Evolutionary conservation across 441 rosid species (phyloP), one percentile per base, ranked within the genome.

Genomic region (Syzygium syzygioides): DNA sequence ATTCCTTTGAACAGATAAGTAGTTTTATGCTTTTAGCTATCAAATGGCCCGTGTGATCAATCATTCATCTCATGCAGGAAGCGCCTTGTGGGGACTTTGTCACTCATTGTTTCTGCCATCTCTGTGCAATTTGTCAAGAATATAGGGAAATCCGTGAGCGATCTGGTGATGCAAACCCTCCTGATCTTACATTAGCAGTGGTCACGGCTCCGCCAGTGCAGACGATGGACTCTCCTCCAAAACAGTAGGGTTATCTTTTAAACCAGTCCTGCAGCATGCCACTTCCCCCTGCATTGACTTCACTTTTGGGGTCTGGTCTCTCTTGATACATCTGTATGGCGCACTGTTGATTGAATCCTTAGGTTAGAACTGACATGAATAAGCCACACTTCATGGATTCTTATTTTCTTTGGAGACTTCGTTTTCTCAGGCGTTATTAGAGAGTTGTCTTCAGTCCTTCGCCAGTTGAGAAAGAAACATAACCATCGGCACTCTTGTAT

Each of bases 91-190:
- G 96, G 55, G 99, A 96, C 92, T 93, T 94, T 18, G 92, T 92
- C 14, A 95, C 99, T 60, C 99, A 95, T 91, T 94, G 94, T 89
- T 96, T 92, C 93, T 98, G 99, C 91, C 99, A 98, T 93, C 93
- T 95, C 87, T 96, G 99, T 85, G 98, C 99, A 71, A 92, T 94
- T 90, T 96, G 99, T 93, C 99, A 98, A 93, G 99, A 96, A 90
- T 96, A 94, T 79, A 92, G 98, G 90, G 98, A 98, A 94, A 95
- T 94, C 76, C 89, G 95, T 50, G 97, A 94, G 88, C 95, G 95
- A 90, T 89, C 93, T 17, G 91, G 90, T 10, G 93, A 91, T 59
- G 48, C 91, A 48, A 62, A 88, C 55, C 85, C 92, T 12, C 86
- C 91, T 7, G 94, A 94, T 89, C 90, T 91, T 37, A 92, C 86